Evolutionary conservation across 768 basidiomycete species (phyloP).

Genomic region (Boletus speciosus): DNA sequence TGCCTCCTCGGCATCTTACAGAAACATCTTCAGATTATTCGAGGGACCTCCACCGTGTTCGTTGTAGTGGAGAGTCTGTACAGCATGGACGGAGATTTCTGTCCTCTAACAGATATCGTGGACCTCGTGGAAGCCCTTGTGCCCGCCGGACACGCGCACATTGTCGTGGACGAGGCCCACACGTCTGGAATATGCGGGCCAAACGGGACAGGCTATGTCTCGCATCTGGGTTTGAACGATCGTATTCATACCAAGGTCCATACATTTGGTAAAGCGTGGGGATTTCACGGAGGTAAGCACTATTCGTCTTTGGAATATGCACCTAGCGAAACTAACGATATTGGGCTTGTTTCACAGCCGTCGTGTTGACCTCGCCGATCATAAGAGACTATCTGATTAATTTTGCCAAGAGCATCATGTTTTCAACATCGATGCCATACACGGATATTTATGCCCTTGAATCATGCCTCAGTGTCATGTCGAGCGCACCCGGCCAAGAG

Average conservation of each 20-base stretch:
- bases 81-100: slow-evolving; percentile 60
- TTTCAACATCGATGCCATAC: slow-evolving; percentile 23
- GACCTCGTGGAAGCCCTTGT: slow-evolving; percentile 35
- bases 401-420: slow-evolving; percentile 18
- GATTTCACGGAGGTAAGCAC: slow-evolving; percentile 18
- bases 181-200: slow-evolving; percentile 52
- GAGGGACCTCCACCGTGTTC: slow-evolving; percentile 37
- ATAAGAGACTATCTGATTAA: slow-evolving; percentile 21
- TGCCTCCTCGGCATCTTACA: slow-evolving; percentile 27
- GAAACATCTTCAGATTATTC: slow-evolving; percentile 18
- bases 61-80: slow-evolving; percentile 54
- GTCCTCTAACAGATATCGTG: slow-evolving; percentile 43
- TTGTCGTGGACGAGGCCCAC: slow-evolving; percentile 59
- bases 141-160: slow-evolving; percentile 36
- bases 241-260: slow-evolving; percentile 46
- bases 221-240: slow-evolving; percentile 40
- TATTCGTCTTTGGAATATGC: too few species aligned
- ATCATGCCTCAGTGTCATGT: slow-evolving; percentile 36
- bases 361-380: slow-evolving; percentile 17
- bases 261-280: slow-evolving; percentile 49
- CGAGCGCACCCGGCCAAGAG: slow-evolving; percentile 15
- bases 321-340: not conserved
- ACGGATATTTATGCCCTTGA: slow-evolving; percentile 31
- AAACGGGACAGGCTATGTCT: slow-evolving; percentile 42
- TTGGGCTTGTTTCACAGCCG: slow-evolving; percentile 4